Conservation (phyloP, 495 filamentous ascomycete genomes). For the Platismatia glauca region DNA sequence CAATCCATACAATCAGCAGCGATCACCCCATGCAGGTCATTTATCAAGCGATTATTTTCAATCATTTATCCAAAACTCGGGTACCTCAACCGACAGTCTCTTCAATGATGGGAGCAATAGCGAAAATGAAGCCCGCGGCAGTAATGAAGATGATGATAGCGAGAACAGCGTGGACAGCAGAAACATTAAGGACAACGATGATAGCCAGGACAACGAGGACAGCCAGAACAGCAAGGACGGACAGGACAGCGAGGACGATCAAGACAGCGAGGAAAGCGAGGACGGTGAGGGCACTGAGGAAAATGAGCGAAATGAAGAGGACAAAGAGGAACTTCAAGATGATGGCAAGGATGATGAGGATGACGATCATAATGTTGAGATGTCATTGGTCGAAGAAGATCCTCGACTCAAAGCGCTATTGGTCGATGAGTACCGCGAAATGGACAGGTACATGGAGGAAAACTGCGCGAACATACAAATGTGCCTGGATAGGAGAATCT, state of each 20-base stretch:
- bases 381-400: not conserved
- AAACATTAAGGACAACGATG: not conserved
- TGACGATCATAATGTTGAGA: not conserved
- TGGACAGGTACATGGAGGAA: not conserved
- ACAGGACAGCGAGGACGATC: not conserved
- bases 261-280: too few relatives aligned
- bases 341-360: not conserved
- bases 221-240: not conserved
- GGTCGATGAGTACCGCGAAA: not conserved
- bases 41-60: not conserved
- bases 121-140: not conserved
- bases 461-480: not conserved
- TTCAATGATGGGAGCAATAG: not conserved
- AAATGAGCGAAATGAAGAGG: not conserved
- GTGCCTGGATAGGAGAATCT: not conserved
- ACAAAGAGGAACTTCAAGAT: not conserved
- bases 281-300: too few relatives aligned
- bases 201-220: too few relatives aligned
- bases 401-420: not conserved
- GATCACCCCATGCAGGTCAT: too few relatives aligned
- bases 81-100: too few relatives aligned
- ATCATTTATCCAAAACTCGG: not conserved
- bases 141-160: not conserved
- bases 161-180: not conserved
- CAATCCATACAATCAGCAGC: not conserved